Percentiles rank a stretch among this genome's conserved stretches.
Evolutionary conservation across 2,329 filamentous ascomycete species (phyloP).

Genomic region (Cytospora leucostoma): DNA sequence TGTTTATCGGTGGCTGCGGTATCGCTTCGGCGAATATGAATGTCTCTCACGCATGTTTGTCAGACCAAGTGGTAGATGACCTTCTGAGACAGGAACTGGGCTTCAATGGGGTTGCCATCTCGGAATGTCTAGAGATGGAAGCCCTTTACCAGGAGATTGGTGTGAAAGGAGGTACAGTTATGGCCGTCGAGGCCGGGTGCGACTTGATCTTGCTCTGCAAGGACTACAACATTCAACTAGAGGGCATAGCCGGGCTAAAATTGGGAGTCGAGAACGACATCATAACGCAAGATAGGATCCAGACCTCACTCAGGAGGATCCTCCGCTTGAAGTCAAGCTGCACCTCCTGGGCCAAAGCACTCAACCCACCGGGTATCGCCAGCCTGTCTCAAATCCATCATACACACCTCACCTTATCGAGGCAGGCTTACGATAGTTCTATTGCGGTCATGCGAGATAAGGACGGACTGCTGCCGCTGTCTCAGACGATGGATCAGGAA

Average conservation of each 20-base stretch:
- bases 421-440: constrained; percentile 84
- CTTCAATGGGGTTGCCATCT: constrained; percentile 90
- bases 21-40: constrained; percentile 92
- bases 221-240: constrained; percentile 83
- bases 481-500: constrained; percentile 76
- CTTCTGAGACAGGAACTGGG: constrained; percentile 83
- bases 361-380: constrained; percentile 80
- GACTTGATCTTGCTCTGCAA: constrained; percentile 88
- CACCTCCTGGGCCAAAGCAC: constrained; percentile 86
- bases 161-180: constrained; percentile 94
- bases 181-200: constrained; percentile 95
- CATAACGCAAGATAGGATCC: constrained; percentile 77
- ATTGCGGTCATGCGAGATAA: constrained; percentile 93
- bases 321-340: constrained; percentile 80
- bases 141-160: constrained; percentile 93
- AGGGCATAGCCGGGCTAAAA: constrained; percentile 87
- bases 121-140: constrained; percentile 96
- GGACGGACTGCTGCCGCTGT: constrained; percentile 79
- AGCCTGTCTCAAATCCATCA: constrained; percentile 80
- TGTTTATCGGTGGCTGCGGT: constrained; percentile 94
- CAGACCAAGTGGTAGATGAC: constrained; percentile 90
- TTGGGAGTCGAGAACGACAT: constrained; percentile 88
- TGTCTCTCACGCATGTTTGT: constrained; percentile 92
- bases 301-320: constrained; percentile 77
- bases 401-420: constrained; percentile 77